Base-by-base conservation (phyloP, 371 early-diverging fungal genomes). In the Nematocida homosporus region DNA sequence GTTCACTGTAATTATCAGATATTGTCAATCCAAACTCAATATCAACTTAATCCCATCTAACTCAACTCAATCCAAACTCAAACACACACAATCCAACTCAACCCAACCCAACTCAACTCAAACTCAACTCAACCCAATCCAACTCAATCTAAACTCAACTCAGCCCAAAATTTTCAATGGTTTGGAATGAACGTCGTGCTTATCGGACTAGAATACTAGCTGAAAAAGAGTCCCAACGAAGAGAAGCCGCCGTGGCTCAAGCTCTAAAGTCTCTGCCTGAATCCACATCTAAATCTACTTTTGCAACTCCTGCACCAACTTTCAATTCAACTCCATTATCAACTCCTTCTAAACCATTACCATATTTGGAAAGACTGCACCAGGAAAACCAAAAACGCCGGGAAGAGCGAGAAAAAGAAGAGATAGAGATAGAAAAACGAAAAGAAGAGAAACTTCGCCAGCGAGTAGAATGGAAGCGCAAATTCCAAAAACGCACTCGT, bases 401-500 rank as follows among this genome's bases (percentile, higher is more conserved):
- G 42, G 63, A 61, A 52, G 61, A 72, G 32, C 35, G 50, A 29
- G 10, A 20, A 30, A 42, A 52, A 32, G 61, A 60, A 32, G 6
- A 59, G 16, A 48, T 27, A 25, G 37, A 51, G 63, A 35, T 29
- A 42, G 57, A 72, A 10, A 40, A 42, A n/a, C 30, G 40, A 41
- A 44, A 42, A 44, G 16, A 59, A 34, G 18, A 72, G 52, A 72
- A 72, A 44, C 57, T 57, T 32, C 18, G 25, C 53, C 20, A 61
- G 50, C 48, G 44, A 61, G 48, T 61, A 23, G 38, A 50, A 0
- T 72, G 75, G 75, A 72, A 37, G 32, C 48, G n/a, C 20, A 72
- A 72, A 35, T 61, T 72, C 48, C 8, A 51, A 18, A 10, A 63
- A 37, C 38, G 75, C n/a, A 72, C 75, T 61, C 38, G 44, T 51